phyloP scores from a whole-genome alignment of 1,284 basidiomycete species.

The Sparassis latifolia region DNA sequence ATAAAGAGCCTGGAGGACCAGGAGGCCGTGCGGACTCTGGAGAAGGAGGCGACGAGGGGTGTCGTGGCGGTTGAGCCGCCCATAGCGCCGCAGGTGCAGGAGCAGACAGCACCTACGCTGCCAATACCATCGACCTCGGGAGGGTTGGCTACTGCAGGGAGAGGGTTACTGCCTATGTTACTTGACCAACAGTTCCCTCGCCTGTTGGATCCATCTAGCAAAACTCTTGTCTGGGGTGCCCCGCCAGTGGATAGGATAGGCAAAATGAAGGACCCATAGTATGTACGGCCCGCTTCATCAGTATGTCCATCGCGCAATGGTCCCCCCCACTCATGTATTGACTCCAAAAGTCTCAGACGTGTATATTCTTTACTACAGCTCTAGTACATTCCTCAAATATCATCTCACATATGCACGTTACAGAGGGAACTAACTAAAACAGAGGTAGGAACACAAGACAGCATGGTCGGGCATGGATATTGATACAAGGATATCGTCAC shows the following conservation, averaged over 20 bases:
- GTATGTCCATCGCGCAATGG: neutral
- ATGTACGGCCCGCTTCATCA: no score
- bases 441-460: no score
- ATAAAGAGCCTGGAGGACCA: conserved; percentile 22
- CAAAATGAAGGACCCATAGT: conserved; percentile 19
- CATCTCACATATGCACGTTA: no score
- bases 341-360: neutral
- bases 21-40: conserved; percentile 12
- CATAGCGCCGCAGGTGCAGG: no score
- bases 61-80: neutral
- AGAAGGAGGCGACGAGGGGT: conserved; percentile 7
- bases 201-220: conserved; percentile 49
- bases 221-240: conserved; percentile 65
- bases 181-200: conserved; percentile 41
- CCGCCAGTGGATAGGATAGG: conserved; percentile 57
- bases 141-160: conserved; percentile 10
- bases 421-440: no score
- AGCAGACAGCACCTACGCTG: neutral
- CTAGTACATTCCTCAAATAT: no score
- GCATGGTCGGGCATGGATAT: no score
- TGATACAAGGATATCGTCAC: no score
- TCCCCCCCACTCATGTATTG: neutral
- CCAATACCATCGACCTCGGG: conserved; percentile 4
- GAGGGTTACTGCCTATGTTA: conserved; percentile 39
- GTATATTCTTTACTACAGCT: no score